Evolutionary conservation across 768 basidiomycete genomes (phyloP).

Genomic region (Mycena floridula): DNA sequence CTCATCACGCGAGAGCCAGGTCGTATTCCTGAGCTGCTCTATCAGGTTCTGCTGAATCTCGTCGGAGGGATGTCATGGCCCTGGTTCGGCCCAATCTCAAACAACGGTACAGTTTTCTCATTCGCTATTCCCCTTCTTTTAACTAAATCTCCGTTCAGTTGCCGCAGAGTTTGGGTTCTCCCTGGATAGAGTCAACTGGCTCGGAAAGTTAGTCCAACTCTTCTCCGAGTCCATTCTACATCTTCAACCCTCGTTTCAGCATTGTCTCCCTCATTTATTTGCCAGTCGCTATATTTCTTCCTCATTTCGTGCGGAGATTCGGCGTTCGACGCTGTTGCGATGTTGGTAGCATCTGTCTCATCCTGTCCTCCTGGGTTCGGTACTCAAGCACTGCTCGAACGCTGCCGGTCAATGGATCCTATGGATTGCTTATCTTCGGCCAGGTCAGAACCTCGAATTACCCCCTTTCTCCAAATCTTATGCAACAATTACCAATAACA

Average conservation of each 20-base stretch:
- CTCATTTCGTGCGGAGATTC: constrained; percentile 48
- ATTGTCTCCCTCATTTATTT: constrained; percentile 38
- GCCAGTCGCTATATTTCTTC: constrained; percentile 54
- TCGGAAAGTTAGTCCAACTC: constrained; percentile 61
- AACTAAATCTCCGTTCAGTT: constrained; percentile 32
- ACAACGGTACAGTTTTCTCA: constrained; percentile 51
- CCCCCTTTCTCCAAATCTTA: neutral
- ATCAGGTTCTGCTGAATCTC: constrained; percentile 55
- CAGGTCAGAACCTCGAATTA: constrained; percentile 40
- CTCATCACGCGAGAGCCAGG: too few relatives aligned
- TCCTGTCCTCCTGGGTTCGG: constrained; percentile 71
- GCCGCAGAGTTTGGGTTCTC: constrained; percentile 61
- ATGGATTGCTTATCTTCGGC: constrained; percentile 62
- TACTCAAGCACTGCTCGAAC: constrained; percentile 62
- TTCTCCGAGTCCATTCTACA: neutral
- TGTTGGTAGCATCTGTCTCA: constrained; percentile 43
- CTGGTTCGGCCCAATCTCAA: constrained; percentile 84
- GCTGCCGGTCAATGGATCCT: constrained; percentile 45
- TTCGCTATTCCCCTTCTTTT: neutral
- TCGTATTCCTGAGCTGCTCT: neutral
- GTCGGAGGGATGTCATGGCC: constrained; percentile 64
- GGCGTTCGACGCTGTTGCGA: constrained; percentile 60
- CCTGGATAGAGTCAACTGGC: constrained; percentile 73
- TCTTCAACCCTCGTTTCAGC: neutral
- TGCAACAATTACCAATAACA: constrained; percentile 18